Conservation (phyloP, 148 eudicot species). For the Chenopodium suecicum region DNA sequence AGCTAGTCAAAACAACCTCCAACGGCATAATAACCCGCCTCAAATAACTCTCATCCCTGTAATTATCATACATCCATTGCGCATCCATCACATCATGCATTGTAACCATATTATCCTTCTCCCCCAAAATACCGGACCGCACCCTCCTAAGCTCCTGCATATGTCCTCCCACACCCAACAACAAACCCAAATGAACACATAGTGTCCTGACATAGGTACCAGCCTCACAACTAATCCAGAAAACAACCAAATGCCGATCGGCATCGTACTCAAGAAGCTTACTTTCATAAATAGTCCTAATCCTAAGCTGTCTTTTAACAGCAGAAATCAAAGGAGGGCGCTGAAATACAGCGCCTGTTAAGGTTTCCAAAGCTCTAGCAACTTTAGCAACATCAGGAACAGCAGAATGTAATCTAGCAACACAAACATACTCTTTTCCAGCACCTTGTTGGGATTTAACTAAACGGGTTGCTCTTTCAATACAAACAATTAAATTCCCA, state of each 20-base stretch:
- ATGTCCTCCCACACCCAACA: slow-evolving; percentile 86
- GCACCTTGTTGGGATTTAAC: slow-evolving; percentile 97
- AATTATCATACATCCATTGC: slow-evolving; percentile 85
- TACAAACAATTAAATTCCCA: slow-evolving; percentile 84
- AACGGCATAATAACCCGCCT: slow-evolving; percentile 90
- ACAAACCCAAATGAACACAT: slow-evolving; percentile 93
- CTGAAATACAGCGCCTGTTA: slow-evolving; percentile 88
- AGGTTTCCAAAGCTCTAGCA: slow-evolving; percentile 66
- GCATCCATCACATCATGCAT: slow-evolving; percentile 99
- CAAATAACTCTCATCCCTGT: slow-evolving; percentile 81
- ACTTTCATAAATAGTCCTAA: slow-evolving; percentile 83
- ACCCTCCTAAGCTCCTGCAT: slow-evolving; percentile 96
- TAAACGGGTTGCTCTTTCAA: slow-evolving; percentile 80
- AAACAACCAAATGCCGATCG: slow-evolving; percentile 74
- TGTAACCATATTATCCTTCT: slow-evolving; percentile 93
- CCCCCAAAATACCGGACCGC: slow-evolving; percentile 79
- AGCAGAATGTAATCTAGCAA: slow-evolving; percentile 71
- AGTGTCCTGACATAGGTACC: slow-evolving; percentile 94
- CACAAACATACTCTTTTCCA: slow-evolving; percentile 92
- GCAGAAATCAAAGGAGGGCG: slow-evolving; percentile 92
- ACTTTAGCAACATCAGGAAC: slow-evolving; percentile 80
- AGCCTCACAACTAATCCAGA: slow-evolving; percentile 95
- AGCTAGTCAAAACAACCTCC: slow-evolving; percentile 75
- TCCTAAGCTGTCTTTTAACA: slow-evolving; percentile 86
- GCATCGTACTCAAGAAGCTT: slow-evolving; percentile 81